Conservation (phyloP, 2,329 filamentous ascomycete species). For the Aotearoamyces nothofagi region DNA sequence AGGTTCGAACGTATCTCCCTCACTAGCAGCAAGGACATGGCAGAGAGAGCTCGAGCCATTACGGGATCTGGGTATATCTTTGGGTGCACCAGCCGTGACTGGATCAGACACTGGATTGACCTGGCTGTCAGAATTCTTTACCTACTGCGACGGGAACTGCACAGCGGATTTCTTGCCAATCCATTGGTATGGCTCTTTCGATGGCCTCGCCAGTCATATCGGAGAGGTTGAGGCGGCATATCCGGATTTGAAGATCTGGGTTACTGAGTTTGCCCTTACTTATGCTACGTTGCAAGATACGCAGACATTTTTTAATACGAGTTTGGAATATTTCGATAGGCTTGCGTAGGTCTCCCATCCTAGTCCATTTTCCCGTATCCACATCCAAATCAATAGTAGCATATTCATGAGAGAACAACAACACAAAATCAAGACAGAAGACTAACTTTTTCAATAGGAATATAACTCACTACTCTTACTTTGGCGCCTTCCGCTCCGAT, state of each 20-base stretch:
- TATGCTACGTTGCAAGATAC: slow-evolving; percentile 37
- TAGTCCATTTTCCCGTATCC: not conserved
- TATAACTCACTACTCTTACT: slow-evolving; percentile 55
- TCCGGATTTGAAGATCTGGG: slow-evolving; percentile 36
- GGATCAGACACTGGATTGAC: slow-evolving; percentile 23
- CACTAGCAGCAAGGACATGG: slow-evolving; percentile 22
- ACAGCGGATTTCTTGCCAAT: slow-evolving; percentile 26
- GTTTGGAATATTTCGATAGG: slow-evolving; percentile 47
- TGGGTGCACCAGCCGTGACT: slow-evolving; percentile 28
- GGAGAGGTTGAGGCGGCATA: slow-evolving; percentile 25
- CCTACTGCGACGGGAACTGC: slow-evolving; percentile 22
- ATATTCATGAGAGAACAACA: no score
- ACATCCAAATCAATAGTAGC: no score
- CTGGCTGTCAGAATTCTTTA: slow-evolving; percentile 25
- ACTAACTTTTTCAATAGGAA: not conserved
- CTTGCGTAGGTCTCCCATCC: slow-evolving; percentile 17
- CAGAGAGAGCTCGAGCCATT: slow-evolving; percentile 26
- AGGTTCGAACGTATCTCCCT: slow-evolving; percentile 32
- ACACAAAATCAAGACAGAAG: no score
- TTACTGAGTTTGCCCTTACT: slow-evolving; percentile 55
- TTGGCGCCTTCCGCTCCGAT: slow-evolving; percentile 53
- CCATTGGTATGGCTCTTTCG: slow-evolving; percentile 33
- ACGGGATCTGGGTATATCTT: slow-evolving; percentile 21
- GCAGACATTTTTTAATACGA: slow-evolving; percentile 49
- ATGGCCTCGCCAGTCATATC: slow-evolving; percentile 50